Base-by-base conservation (phyloP, 179 eudicot genomes). In the Monotropa hypopitys region DNA sequence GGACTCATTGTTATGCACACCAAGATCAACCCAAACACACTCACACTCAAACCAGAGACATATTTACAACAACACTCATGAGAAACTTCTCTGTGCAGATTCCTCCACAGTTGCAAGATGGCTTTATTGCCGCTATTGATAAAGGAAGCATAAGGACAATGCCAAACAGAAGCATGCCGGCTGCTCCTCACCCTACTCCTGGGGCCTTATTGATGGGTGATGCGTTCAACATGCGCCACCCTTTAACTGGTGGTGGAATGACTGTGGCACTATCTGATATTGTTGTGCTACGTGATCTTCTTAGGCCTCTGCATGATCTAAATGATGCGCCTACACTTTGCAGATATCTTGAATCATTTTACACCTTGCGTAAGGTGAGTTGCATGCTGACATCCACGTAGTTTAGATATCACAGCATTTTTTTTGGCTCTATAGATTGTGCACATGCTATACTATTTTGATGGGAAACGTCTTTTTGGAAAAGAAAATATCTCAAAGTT, bases 161-260 rank as follows among this genome's bases (percentile, higher is more conserved):
- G 97, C 86, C 96, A 21, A 92, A 92, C 77, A 88, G 96, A 85
- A 92, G 96, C 90, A 92, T 91, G 96, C 96, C 97, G 2, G 96
- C 97, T 75, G 84, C 81, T 80, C 96, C 97, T 75, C 89, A 87
- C 72, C 96, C 92, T 21, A 92, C 92, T 66, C 96, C 97, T 20
- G 97, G 97, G 71, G 96, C 97, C 53, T 81, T 92, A 77, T 82
- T 92, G 0, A 82, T 92, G 93, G 96, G 96, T 26, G 96, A 91
- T 83, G 93, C 96, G 43, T 89, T 91, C 82, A 91, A 91, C 86
- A 92, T 91, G 97, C 89, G 97, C 42, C 97, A 92, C 81, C 97
- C 97, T 43, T 83, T 92, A 77, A 92, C 97, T 56, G 97, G 97
- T 50, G 97, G 96, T 66, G 97, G 97, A 78, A 92, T 92, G 97